phyloP scores from a whole-genome alignment of 768 basidiomycete genomes.

The Phlebiopsis flavidoalba region DNA sequence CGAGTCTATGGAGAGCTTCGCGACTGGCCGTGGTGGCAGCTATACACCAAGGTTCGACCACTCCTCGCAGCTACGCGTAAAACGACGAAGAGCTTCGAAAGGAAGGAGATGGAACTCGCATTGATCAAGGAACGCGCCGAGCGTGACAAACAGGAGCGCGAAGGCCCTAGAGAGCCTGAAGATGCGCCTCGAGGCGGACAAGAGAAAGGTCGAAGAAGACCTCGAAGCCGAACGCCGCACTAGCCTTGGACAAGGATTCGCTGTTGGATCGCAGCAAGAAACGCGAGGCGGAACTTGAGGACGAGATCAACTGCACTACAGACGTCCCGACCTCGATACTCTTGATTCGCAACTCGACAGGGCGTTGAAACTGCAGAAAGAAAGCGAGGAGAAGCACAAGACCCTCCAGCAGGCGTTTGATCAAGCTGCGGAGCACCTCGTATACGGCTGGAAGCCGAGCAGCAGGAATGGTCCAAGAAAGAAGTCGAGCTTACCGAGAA shows the following conservation, averaged over 20 bases:
- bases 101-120: constrained; percentile 80
- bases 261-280: constrained; percentile 80
- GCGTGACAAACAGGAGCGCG: constrained; percentile 76
- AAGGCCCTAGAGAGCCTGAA: constrained; percentile 75
- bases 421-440: constrained; percentile 81
- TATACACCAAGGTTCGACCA: constrained; percentile 95
- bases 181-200: constrained; percentile 80
- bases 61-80: constrained; percentile 87
- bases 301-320: constrained; percentile 79
- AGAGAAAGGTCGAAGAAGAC: constrained; percentile 73
- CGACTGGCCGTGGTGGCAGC: constrained; percentile 99
- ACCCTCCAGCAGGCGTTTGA: constrained; percentile 70
- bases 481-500: constrained; percentile 63
- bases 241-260: constrained; percentile 78
- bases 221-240: constrained; percentile 77
- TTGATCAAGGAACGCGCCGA: constrained; percentile 82
- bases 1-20: constrained; percentile 83
- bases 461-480: constrained; percentile 56
- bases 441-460: constrained; percentile 74
- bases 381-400: constrained; percentile 75
- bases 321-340: constrained; percentile 73
- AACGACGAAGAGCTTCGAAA: constrained; percentile 79
- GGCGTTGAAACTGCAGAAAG: constrained; percentile 70
- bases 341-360: constrained; percentile 84
- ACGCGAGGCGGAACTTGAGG: constrained; percentile 80